phyloP scores from a whole-genome alignment of 2,329 filamentous ascomycete genomes.

The Plectosphaerella sp. region DNA sequence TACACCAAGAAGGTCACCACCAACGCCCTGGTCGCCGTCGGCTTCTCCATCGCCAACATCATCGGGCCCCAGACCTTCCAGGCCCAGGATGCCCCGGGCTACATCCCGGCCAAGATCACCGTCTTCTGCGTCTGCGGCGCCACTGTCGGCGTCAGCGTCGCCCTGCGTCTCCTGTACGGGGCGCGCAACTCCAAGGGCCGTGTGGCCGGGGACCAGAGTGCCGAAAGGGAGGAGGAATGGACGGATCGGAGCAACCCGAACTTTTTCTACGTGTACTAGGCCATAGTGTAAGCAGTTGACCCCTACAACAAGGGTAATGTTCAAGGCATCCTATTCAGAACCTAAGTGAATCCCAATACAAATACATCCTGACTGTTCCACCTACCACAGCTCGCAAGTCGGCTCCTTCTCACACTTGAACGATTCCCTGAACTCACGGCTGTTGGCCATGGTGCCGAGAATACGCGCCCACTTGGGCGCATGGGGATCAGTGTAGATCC shows the following conservation, averaged over 20 bases:
- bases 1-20: too few species aligned
- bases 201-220: neutral
- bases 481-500: slow-evolving; percentile 61
- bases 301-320: too few species aligned
- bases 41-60: slow-evolving; percentile 21
- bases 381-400: slow-evolving; percentile 11
- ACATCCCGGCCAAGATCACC: neutral
- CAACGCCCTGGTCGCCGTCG: too few species aligned
- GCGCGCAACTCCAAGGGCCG: neutral
- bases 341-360: neutral
- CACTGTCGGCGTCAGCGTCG: neutral
- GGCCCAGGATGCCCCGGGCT: slow-evolving; percentile 24
- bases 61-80: slow-evolving; percentile 33
- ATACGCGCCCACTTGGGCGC: slow-evolving; percentile 60
- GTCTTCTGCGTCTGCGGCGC: neutral
- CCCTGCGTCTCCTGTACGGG: neutral
- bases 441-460: slow-evolving; percentile 62
- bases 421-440: slow-evolving; percentile 60
- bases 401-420: slow-evolving; percentile 57
- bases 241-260: neutral
- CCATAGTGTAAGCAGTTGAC: too few species aligned
- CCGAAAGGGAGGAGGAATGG: neutral
- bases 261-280: neutral
- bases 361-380: neutral
- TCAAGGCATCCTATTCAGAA: too few species aligned